These are phyloP conservation scores for Globisporangium camurandrum DNA, from an alignment of 352 stramenopile genomes.

Conservation along the genomic window DNA sequence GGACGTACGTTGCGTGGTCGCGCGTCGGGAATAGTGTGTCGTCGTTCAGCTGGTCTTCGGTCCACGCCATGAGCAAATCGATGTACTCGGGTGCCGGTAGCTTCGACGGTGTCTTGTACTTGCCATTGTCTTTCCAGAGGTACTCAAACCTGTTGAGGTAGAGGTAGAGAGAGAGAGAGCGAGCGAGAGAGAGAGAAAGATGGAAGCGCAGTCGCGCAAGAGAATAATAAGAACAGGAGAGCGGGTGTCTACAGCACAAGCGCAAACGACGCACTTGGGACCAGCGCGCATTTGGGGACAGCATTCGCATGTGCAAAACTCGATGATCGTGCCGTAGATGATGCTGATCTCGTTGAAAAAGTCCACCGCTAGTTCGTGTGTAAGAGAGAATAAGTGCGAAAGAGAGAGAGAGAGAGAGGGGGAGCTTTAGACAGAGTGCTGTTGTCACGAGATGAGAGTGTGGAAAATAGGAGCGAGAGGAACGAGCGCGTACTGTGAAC, in stretches of 20 bases:
- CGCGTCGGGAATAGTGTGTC: conserved; percentile 63
- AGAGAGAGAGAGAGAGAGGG: no score
- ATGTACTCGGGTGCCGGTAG: conserved; percentile 87
- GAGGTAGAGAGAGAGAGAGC: neutral
- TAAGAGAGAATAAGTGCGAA: no score
- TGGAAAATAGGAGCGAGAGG: no score
- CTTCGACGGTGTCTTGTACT: conserved; percentile 67
- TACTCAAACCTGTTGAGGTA: conserved; percentile 68
- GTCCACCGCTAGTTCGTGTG: conserved; percentile 92
- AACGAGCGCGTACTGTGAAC: conserved; percentile 66
- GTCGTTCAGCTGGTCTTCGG: conserved; percentile 86
- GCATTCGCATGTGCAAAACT: conserved; percentile 63
- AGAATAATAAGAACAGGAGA: no score
- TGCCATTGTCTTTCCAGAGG: conserved; percentile 74
- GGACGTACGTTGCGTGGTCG: conserved; percentile 62
- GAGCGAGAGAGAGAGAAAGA: no score
- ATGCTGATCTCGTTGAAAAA: conserved; percentile 94
- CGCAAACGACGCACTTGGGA: conserved; percentile 42
- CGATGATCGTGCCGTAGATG: conserved; percentile 86
- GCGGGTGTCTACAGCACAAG: no score
- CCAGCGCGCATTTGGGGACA: conserved; percentile 75
- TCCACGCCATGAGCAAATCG: conserved; percentile 89
- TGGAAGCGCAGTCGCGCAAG: no score
- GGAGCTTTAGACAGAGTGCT: no score
- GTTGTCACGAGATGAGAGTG: no score